Evolutionary conservation across 1,139 yeast genomes (phyloP), one percentile per base, ranked within the genome.

Genomic region (Candida sanyaensis): DNA sequence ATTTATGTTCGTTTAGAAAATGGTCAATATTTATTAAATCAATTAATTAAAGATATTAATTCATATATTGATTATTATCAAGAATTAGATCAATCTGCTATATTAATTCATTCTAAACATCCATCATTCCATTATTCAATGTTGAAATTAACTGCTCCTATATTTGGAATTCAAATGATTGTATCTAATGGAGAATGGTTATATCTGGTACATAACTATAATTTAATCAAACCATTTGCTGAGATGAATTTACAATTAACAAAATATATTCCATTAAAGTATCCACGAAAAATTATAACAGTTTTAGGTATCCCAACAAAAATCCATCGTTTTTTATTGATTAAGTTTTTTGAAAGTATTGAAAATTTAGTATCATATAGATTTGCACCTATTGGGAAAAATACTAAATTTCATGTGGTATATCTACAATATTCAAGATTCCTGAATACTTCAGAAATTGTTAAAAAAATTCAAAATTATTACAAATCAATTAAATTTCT

Each of bases 381-480:
- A 26, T 50, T 50, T 40, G 52, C 52, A 23, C 50, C 54, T 7
- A 30, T 34, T 12, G 48, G 51, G 3, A 26, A 24, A 17, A 9
- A 6, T 17, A 48, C 50, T 28, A 45, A 36, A 26, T 51, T 34
- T 34, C 51, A 51, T 43, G 53, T 51, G 1, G 41, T 51, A 7
- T 31, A 45, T n/a, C 41, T 51, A 39, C 53, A 51, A 28, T 51
- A 50, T 36, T 43, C 51, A 2, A 38, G 52, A 24, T 49, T 46
- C 31, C 46, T 44, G 46, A 38, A 28, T 27, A 13, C 24, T 3
- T 21, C 42, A 11, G 28, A 37, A 12, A 34, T 49, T 12, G 38
- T 27, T 26, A 12, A 46, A 7, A 30, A 30, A 31, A 46, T 48
- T 27, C 23, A 11, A 34, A 39, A 33, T 41, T 33, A 26, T n/a